A percentile compares a stretch with the other conserved stretches of the same genome.
These are phyloP conservation scores for Coniferiporia sulphurascens DNA, from an alignment of 1,284 basidiomycete species.

Conservation along the genomic window DNA sequence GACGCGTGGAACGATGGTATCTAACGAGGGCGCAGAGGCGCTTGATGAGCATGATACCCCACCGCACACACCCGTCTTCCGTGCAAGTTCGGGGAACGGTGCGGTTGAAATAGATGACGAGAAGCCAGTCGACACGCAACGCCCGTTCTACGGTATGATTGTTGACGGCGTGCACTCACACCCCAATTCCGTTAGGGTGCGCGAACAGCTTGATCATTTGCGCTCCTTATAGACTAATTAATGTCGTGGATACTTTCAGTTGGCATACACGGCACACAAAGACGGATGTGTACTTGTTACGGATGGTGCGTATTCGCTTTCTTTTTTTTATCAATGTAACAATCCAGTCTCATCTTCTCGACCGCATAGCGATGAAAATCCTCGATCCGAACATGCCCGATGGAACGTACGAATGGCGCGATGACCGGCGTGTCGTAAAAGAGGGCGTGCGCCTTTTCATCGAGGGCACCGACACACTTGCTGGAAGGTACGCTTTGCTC, in stretches of 20 bases:
- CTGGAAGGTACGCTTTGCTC: slow-evolving; percentile 60
- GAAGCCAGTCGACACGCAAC: slow-evolving; percentile 38
- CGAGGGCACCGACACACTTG: slow-evolving; percentile 82
- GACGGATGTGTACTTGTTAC: slow-evolving; percentile 86
- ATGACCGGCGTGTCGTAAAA: slow-evolving; percentile 73
- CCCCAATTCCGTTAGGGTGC: slow-evolving; percentile 80
- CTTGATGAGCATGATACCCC: slow-evolving; percentile 59
- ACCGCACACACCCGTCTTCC: slow-evolving; percentile 47
- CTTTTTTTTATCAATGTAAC: slow-evolving; percentile 12
- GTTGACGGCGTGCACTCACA: slow-evolving; percentile 90
- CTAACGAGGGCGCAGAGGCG: slow-evolving; percentile 49
- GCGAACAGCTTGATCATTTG: slow-evolving; percentile 24
- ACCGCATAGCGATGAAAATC: slow-evolving; percentile 69
- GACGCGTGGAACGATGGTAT: slow-evolving; percentile 21
- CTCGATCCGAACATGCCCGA: slow-evolving; percentile 81
- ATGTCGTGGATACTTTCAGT: slow-evolving; percentile 33
- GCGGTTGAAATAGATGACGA: slow-evolving; percentile 28
- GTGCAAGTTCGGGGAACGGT: background rate
- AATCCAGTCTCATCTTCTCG: background rate
- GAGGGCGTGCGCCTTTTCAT: slow-evolving; percentile 78
- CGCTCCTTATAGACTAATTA: background rate
- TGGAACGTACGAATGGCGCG: slow-evolving; percentile 84
- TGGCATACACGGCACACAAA: slow-evolving; percentile 79
- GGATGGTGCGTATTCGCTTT: slow-evolving; percentile 53
- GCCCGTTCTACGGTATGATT: slow-evolving; percentile 86